Evolutionary conservation across 495 filamentous ascomycete species (phyloP), one percentile per base, ranked within the genome.

Genomic region (Neurospora intermedia): DNA sequence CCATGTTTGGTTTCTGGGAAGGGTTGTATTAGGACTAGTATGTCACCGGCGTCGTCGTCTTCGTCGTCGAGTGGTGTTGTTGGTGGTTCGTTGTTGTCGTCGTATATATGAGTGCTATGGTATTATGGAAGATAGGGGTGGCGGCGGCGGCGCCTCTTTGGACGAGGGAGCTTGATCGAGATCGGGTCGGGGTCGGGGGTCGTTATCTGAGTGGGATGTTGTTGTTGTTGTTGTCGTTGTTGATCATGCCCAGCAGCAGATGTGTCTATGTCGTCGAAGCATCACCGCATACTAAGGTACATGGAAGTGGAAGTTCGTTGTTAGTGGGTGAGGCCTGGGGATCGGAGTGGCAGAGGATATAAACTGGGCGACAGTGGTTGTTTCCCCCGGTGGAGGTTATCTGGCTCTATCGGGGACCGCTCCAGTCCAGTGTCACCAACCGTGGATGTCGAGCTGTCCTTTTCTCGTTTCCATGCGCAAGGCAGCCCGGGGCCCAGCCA

Each of bases 1-100:
- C 87, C 92, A 95, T 93, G 18, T 71, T 77, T 62, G 35, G 13
- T 31, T 27, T 43, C 42, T 43, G 15, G 15, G 42, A 10, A 4
- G n/a, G n/a, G 10, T 4, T 27, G 11, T 54, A 54, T 54, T 54
- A 54, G 20, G 4, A 54, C 20, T 27, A 48, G 11, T 59, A 62
- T 35, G 18, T 69, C 72, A 74, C 72, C 72, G 69, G 16, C 54
- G 54, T 59, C 20, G 48, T 54, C 8, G 46, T 27, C 11, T 20
- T 59, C 54, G 54, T 59, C 48, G 48, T 27, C 20, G 46, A 59
- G 23, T 31, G 48, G 48, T 59, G 0, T 6, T 0, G 11, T 31
- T 11, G 48, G 15, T 38, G 35, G 35, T 38, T 3, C 6, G 35
- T 38, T 38, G 48, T 31, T 4, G 48, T 31, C 3, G 23, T 62